Percentiles rank a stretch among this genome's conserved stretches.
phyloP scores from a whole-genome alignment of 371 early-diverging fungal genomes.

The Mortierella sp. region DNA sequence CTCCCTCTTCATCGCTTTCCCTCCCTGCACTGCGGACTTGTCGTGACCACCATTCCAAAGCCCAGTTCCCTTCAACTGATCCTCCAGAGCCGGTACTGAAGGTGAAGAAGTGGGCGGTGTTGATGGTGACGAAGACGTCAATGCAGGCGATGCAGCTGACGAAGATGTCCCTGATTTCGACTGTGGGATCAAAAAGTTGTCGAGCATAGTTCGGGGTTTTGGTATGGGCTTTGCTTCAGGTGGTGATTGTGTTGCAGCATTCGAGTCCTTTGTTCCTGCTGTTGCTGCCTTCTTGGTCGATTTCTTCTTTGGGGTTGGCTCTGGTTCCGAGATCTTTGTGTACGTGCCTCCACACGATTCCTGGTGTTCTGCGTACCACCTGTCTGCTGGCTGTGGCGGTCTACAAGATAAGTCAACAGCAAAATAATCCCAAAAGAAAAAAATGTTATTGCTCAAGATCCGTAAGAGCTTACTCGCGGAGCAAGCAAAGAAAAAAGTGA shows the following conservation, averaged over 20 bases:
- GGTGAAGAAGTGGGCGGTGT: not conserved
- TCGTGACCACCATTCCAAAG: not conserved
- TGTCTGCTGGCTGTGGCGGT: slow-evolving; percentile 76
- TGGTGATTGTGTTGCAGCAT: slow-evolving; percentile 2
- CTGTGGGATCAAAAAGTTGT: slow-evolving; percentile 28
- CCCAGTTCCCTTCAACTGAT: not conserved
- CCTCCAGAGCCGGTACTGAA: not conserved
- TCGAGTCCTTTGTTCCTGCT: not conserved
- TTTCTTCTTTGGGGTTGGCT: slow-evolving; percentile 32
- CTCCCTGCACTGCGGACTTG: not conserved
- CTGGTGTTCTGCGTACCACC: slow-evolving; percentile 74
- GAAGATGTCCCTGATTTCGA: not conserved
- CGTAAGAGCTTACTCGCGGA: too few species aligned
- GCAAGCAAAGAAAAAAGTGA: not conserved
- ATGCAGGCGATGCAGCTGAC: not conserved
- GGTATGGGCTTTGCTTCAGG: not conserved
- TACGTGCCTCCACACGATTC: slow-evolving; percentile 72
- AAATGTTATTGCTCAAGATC: too few species aligned
- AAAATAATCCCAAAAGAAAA: not conserved
- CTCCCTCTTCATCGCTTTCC: not conserved
- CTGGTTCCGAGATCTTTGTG: slow-evolving; percentile 69
- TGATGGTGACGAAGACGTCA: not conserved
- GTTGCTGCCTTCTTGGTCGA: slow-evolving; percentile 15
- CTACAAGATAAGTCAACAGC: slow-evolving; percentile 29
- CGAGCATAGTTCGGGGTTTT: slow-evolving; percentile 29